phyloP scores from a whole-genome alignment of 1,139 yeast genomes.

The Scheffersomyces parashehatae region DNA sequence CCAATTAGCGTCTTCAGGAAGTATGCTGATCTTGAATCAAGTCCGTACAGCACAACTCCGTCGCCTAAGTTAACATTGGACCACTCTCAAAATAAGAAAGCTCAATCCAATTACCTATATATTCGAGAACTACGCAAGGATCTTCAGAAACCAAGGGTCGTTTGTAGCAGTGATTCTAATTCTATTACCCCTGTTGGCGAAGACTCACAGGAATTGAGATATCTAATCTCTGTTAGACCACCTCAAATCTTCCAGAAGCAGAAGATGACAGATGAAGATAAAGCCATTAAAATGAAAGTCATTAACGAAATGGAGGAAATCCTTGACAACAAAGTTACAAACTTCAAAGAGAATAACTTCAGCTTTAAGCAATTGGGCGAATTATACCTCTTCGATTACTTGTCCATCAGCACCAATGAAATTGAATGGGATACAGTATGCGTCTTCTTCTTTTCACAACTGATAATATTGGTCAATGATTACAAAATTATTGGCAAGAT shows the following conservation, averaged over 20 bases:
- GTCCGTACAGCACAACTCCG: too few relatives aligned
- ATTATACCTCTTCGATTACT: slow-evolving; percentile 43
- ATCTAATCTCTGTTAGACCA: slow-evolving; percentile 25
- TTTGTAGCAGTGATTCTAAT: slow-evolving; percentile 16
- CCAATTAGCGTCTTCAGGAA: too few relatives aligned
- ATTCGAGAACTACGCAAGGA: slow-evolving; percentile 4
- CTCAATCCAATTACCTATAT: not conserved
- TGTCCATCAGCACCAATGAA: slow-evolving; percentile 42
- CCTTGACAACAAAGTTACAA: slow-evolving; percentile 5
- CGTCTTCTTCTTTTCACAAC: slow-evolving; percentile 40
- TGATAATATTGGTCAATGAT: slow-evolving; percentile 39
- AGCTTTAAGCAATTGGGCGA: slow-evolving; percentile 24
- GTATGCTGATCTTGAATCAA: too few relatives aligned
- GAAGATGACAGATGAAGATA: slow-evolving; percentile 1
- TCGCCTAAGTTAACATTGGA: too few relatives aligned
- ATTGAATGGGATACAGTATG: slow-evolving; percentile 35
- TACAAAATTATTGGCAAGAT: slow-evolving; percentile 37
- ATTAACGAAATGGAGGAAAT: not conserved
- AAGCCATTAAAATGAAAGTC: too few relatives aligned
- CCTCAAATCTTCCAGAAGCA: slow-evolving; percentile 19
- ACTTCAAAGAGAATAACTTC: slow-evolving; percentile 9
- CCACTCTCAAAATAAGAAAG: too few relatives aligned
- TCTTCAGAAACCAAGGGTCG: slow-evolving; percentile 21
- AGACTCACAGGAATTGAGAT: slow-evolving; percentile 17
- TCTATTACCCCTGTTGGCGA: slow-evolving; percentile 10